Percentiles rank a stretch among this genome's conserved stretches.
Evolutionary conservation across 768 basidiomycete species (phyloP).

Genomic region (Lactarius tabidus): DNA sequence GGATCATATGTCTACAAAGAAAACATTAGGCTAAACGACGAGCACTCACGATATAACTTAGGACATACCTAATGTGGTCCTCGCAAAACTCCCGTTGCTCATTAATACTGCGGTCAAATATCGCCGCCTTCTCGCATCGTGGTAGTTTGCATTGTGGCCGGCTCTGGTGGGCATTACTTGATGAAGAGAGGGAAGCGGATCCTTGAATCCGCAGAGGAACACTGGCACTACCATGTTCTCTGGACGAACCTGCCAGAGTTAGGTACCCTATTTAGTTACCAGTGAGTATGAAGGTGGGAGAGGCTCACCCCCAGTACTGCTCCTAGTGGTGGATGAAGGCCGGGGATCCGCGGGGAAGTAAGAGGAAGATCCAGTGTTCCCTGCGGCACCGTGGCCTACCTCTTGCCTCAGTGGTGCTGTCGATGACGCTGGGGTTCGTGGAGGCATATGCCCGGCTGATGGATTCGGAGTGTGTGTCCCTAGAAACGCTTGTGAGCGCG

Average conservation of each 20-base stretch:
- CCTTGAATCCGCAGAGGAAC: not conserved
- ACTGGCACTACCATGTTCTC: no score
- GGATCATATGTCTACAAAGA: not conserved
- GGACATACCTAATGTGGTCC: not conserved
- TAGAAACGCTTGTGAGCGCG: not conserved
- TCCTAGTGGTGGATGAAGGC: not conserved
- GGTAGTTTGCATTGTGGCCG: not conserved
- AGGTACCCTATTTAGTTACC: not conserved
- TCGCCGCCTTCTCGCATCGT: not conserved
- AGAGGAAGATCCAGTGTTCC: not conserved
- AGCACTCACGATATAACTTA: not conserved
- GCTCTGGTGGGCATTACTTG: not conserved
- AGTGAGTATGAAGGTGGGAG: not conserved
- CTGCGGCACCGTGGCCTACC: not conserved
- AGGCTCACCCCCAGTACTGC: not conserved
- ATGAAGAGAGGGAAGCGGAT: not conserved
- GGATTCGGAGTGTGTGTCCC: not conserved
- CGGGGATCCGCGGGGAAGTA: not conserved
- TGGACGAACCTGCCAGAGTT: not conserved
- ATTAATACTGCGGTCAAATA: not conserved
- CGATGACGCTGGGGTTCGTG: not conserved
- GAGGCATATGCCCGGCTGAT: not conserved
- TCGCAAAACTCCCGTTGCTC: slow-evolving; percentile 12
- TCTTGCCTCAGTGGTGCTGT: not conserved
- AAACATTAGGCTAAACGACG: not conserved